These are phyloP conservation scores for Thelephora ganbajun DNA, from an alignment of 768 basidiomycete species.

Conservation along the genomic window DNA sequence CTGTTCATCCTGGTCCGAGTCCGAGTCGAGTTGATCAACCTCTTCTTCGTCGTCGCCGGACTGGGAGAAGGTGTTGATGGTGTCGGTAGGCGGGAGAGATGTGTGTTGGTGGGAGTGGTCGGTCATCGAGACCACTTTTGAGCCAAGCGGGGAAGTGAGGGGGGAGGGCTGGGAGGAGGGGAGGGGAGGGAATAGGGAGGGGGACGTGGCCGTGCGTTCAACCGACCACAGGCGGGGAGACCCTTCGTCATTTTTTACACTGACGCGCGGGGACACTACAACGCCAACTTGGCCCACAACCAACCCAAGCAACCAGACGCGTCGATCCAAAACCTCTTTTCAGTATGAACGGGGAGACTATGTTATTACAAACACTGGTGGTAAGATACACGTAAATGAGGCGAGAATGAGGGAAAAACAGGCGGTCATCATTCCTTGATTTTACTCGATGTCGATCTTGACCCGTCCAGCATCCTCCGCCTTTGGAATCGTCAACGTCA, in stretches of 20 bases:
- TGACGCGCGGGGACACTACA: not conserved
- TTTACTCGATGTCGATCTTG: constrained; percentile 28
- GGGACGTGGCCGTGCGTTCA: too few relatives aligned
- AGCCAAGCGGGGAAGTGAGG: not conserved
- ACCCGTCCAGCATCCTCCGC: constrained; percentile 43
- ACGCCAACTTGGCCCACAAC: not conserved
- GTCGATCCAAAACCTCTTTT: too few relatives aligned
- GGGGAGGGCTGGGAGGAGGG: too few relatives aligned
- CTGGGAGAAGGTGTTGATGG: constrained; percentile 5
- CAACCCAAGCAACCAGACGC: too few relatives aligned
- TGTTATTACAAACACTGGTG: not conserved
- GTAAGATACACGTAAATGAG: too few relatives aligned
- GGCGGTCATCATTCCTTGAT: not conserved
- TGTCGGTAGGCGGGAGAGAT: not conserved
- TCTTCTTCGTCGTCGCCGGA: constrained; percentile 40
- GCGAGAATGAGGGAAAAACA: too few relatives aligned
- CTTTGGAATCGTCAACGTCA: constrained; percentile 48
- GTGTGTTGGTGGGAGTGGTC: not conserved
- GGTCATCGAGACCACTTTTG: not conserved
- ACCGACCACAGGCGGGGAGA: not conserved
- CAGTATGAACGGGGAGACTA: not conserved
- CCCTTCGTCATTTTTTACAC: not conserved
- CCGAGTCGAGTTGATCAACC: constrained; percentile 53
- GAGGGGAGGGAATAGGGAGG: too few relatives aligned
- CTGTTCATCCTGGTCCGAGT: constrained; percentile 25